Evolutionary conservation across 2,329 filamentous ascomycete species (phyloP), one percentile per base, ranked within the genome.

Genomic region (Macroventuria anomochaeta): DNA sequence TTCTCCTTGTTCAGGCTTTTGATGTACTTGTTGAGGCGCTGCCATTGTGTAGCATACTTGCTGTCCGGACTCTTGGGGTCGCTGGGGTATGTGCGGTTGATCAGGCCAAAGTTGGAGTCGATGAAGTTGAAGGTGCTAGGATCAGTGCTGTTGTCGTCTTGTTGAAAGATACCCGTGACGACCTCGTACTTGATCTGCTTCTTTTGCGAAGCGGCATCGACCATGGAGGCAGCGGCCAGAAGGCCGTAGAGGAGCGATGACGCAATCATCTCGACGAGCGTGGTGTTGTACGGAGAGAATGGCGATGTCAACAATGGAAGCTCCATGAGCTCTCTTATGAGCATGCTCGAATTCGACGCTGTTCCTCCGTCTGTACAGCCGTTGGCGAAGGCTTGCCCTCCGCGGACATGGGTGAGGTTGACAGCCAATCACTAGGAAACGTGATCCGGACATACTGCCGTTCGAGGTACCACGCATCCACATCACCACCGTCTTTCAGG

Each of bases 1-100:
- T 67, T 66, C 2, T 79, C 69, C 3, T 69, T 63, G 74, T 87
- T 87, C 31, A 90, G 69, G 20, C 77, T 74, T 17, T 77, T 65
- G 23, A 90, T 79, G 63, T 86, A 85, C 55, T 81, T 71, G 34
- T 77, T 76, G 53, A 90, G 87, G n/a, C 83, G 81, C 70, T 86
- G 76, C 87, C 87, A 90, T 69, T 85, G 84, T 0, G 83, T 85
- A 58, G 80, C 78, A 53, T 73, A 65, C 17, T 74, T 71, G 13
- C 73, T 58, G 39, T 71, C 72, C 46, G 76, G 57, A 29, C 50
- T 61, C 17, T 59, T 57, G 2, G 55, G 52, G 62, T 88, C 85
- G 1, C 80, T 83, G 5, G 82, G 77, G 66, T 89, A 89, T 1
- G 80, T 80, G 40, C 81, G 81, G 64, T 88, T 81, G 57, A 90